A percentile compares a stretch with the other conserved stretches of the same genome.
These are phyloP conservation scores for Boechera divaricarpa DNA, from an alignment of 345 rosid species.

Conservation along the genomic window DNA sequence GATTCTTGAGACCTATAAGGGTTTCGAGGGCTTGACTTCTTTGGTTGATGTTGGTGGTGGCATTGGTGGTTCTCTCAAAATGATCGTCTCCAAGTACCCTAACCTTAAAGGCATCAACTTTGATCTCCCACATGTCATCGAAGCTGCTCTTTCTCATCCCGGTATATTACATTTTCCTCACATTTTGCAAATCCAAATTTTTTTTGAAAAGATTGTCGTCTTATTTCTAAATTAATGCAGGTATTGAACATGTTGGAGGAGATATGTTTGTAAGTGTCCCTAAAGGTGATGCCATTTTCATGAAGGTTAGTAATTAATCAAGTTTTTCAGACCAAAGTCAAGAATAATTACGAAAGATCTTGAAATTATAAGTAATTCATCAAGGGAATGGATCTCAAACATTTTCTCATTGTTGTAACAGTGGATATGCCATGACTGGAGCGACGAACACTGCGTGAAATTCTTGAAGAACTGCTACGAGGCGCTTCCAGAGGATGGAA, in stretches of 20 bases:
- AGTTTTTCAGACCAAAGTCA: not conserved
- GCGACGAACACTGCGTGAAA: constrained; percentile 71
- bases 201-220: not conserved
- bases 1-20: constrained; percentile 70
- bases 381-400: not conserved
- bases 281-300: constrained; percentile 79
- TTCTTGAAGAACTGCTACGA: constrained; percentile 70
- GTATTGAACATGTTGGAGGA: constrained; percentile 84
- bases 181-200: not conserved
- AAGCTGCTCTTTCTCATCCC: constrained; percentile 68
- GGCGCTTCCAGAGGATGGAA: constrained; percentile 49
- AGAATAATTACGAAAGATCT: not conserved
- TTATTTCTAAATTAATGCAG: constrained; percentile 41
- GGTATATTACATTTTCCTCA: constrained; percentile 46
- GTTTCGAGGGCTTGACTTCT: constrained; percentile 66
- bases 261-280: constrained; percentile 62
- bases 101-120: constrained; percentile 81
- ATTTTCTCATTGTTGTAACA: constrained; percentile 39
- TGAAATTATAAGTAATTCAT: not conserved
- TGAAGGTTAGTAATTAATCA: constrained; percentile 63
- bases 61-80: constrained; percentile 66
- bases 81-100: constrained; percentile 75
- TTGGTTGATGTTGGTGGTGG: constrained; percentile 95
- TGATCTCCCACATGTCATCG: constrained; percentile 80
- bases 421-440: constrained; percentile 99